Evolutionary conservation across 805 yeast genomes (phyloP), one percentile per base, ranked within the genome.

Genomic region (Saccharomycopsis malanga): DNA sequence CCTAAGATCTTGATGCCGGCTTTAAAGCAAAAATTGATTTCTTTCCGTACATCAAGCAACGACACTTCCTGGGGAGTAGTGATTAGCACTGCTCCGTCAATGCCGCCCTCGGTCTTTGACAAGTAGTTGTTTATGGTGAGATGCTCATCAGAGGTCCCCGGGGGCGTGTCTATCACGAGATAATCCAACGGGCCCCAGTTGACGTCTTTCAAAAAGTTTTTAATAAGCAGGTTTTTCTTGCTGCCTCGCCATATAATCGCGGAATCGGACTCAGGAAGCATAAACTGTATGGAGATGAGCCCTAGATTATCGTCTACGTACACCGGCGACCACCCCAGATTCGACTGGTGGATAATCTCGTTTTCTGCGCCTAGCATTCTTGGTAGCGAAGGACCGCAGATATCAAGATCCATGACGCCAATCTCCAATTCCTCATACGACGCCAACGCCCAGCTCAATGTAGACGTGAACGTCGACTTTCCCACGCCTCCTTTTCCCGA

Each of bases 1-100:
- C 99, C 99, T 38, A 93, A 63, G 2, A 93, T 75, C 50, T 74
- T 81, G 52, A 93, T 88, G 2, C 80, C 81, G 1, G 98, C 98
- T 63, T 93, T 93, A 37, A 79, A 72, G 64, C 98, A 93, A 58
- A 93, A 93, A 61, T 91, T 95, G 18, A 93, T 86, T 60, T 93
- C 98, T 64, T 93, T 93, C 48, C 99, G 71, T 3, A 93, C 99
- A 60, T 93, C 99, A 39, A 93, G 66, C 35, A 93, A 67, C 0
- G 98, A 95, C 18, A 91, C 98, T 62, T 93, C 99, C 64, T 93
- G 99, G 0, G 99, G 98, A 0, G 98, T 93, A 0, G 98, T 91
- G 30, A 93, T 93, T 2, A 93, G 74, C 25, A 93, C 70, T 0
- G 98, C 98, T 1, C 99, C 99, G 61, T 91, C 97, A 1, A 93